phyloP scores from a whole-genome alignment of 2,329 filamentous ascomycete genomes.

The Hypoxylon sp. region DNA sequence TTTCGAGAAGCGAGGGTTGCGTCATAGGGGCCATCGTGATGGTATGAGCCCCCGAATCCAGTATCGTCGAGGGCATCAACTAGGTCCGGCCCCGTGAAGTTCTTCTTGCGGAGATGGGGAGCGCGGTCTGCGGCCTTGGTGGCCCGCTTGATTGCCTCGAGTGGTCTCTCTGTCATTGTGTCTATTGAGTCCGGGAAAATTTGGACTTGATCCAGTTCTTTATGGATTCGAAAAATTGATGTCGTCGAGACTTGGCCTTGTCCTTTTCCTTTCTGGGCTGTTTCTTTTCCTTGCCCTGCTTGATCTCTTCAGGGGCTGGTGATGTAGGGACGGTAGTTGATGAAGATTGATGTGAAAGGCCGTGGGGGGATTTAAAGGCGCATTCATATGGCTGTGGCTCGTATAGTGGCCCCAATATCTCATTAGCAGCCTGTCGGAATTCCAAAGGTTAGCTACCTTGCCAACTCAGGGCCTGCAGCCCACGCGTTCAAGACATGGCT shows the following conservation, averaged over 20 bases:
- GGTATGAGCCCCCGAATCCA: slow-evolving; percentile 76
- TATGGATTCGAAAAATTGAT: background rate
- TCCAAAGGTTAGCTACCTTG: slow-evolving; percentile 14
- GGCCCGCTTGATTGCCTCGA: slow-evolving; percentile 76
- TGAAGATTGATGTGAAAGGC: background rate
- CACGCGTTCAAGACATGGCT: slow-evolving; percentile 30
- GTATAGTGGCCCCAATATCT: slow-evolving; percentile 21
- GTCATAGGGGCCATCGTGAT: slow-evolving; percentile 93
- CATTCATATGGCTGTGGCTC: slow-evolving; percentile 21
- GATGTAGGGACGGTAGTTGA: background rate
- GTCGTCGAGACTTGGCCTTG: background rate
- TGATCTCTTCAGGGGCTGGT: background rate
- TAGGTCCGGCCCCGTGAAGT: slow-evolving; percentile 77
- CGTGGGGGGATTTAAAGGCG: slow-evolving; percentile 9
- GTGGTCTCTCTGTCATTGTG: slow-evolving; percentile 71
- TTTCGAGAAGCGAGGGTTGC: slow-evolving; percentile 84
- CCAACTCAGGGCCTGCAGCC: slow-evolving; percentile 26
- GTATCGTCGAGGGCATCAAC: slow-evolving; percentile 85
- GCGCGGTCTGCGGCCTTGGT: slow-evolving; percentile 75
- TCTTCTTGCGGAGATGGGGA: slow-evolving; percentile 76
- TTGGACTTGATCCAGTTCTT: background rate
- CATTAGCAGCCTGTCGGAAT: slow-evolving; percentile 23
- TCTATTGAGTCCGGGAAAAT: background rate
- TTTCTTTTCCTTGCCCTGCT: background rate
- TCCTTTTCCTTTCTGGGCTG: background rate